These are phyloP conservation scores for Kluyveromyces nonfermentans DNA, from an alignment of 805 yeast genomes.

Conservation along the genomic window DNA sequence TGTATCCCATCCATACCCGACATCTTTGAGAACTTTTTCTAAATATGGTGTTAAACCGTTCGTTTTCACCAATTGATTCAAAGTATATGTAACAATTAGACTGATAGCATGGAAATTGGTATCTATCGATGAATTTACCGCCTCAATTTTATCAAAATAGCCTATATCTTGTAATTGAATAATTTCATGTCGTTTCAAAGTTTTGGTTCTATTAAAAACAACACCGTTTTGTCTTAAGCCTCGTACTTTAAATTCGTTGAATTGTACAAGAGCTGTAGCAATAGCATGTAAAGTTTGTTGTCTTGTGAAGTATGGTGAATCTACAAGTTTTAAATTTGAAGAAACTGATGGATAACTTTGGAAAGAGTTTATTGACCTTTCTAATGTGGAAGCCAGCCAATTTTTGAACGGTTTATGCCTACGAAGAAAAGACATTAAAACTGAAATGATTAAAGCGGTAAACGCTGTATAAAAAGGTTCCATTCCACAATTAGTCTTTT, in stretches of 20 bases:
- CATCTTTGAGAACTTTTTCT: constrained; percentile 9
- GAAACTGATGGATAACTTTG: constrained; percentile 7
- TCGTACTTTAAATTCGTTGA: constrained; percentile 13
- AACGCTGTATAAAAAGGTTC: not conserved
- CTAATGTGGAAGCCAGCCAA: constrained; percentile 14
- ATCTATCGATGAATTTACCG: constrained; percentile 38
- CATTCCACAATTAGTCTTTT: too few species aligned
- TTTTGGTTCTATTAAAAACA: constrained; percentile 13
- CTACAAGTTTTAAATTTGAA: constrained; percentile 10
- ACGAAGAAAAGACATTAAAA: constrained; percentile 16
- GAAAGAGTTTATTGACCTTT: constrained; percentile 9
- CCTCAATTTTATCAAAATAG: constrained; percentile 42
- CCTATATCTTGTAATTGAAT: constrained; percentile 35
- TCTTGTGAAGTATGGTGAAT: constrained; percentile 3
- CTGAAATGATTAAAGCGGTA: constrained; percentile 8
- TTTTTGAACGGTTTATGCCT: constrained; percentile 13
- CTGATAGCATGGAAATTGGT: constrained; percentile 41
- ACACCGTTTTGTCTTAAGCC: constrained; percentile 15
- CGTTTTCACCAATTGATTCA: constrained; percentile 20
- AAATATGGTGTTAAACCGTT: constrained; percentile 3
- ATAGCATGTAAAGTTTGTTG: constrained; percentile 9
- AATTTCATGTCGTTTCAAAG: constrained; percentile 4
- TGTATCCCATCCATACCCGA: constrained; percentile 1
- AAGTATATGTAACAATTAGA: constrained; percentile 34
- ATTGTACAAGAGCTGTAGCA: constrained; percentile 8